These are phyloP conservation scores for Ambrosiella xylebori DNA, from an alignment of 2,329 filamentous ascomycete genomes.

Conservation along the genomic window DNA sequence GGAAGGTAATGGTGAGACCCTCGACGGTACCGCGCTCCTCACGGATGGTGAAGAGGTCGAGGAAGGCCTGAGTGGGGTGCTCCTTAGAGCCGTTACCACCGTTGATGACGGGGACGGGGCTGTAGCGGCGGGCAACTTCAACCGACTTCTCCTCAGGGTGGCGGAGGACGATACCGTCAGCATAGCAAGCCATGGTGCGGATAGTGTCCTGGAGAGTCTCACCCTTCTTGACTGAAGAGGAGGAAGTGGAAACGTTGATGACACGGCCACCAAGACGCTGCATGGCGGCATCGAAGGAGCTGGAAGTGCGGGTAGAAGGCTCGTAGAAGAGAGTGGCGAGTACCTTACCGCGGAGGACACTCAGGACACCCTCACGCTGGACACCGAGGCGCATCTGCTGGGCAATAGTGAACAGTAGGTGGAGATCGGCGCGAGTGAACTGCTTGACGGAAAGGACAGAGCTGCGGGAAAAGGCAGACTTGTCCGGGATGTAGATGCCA, in stretches of 20 bases:
- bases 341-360: constrained; percentile 70
- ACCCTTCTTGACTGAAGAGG: constrained; percentile 85
- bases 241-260: constrained; percentile 61
- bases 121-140: constrained; percentile 69
- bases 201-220: constrained; percentile 88
- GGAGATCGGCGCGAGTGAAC: constrained; percentile 73
- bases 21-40: constrained; percentile 94
- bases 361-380: constrained; percentile 76
- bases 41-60: constrained; percentile 95
- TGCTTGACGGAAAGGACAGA: constrained; percentile 86
- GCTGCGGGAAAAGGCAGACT: constrained; percentile 61
- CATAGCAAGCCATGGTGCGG: constrained; percentile 83
- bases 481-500: constrained; percentile 21
- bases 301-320: constrained; percentile 86
- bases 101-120: constrained; percentile 85
- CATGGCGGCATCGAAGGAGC: constrained; percentile 96
- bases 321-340: constrained; percentile 94
- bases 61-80: constrained; percentile 92
- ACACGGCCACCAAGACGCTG: constrained; percentile 86
- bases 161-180: constrained; percentile 86
- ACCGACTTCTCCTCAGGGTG: constrained; percentile 73
- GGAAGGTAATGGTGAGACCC: constrained; percentile 88
- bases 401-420: constrained; percentile 86
- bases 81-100: constrained; percentile 91
- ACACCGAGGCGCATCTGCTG: constrained; percentile 96